Evolutionary conservation across 805 yeast genomes (phyloP).

Genomic region (Starmerella apis): DNA sequence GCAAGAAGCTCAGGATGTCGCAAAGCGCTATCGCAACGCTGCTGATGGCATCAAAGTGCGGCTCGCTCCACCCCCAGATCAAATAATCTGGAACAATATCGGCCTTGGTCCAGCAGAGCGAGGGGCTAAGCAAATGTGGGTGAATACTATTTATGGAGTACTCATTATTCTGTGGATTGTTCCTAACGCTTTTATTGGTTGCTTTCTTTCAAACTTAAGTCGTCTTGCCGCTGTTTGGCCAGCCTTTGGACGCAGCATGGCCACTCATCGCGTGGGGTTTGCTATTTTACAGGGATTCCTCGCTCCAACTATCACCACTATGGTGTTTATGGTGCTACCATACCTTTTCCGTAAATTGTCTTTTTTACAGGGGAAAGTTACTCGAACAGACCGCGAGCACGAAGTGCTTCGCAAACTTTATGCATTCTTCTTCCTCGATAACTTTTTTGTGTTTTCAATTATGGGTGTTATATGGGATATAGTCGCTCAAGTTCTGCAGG

Average conservation of each 20-base stretch:
- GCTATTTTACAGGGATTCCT: constrained; percentile 35
- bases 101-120: constrained; percentile 27
- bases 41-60: constrained; percentile 18
- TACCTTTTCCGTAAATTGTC: constrained; percentile 32
- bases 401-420: constrained; percentile 33
- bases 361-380: constrained; percentile 33
- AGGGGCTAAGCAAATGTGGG: constrained; percentile 29
- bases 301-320: constrained; percentile 32
- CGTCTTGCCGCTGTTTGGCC: constrained; percentile 34
- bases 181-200: constrained; percentile 36
- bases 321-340: constrained; percentile 32
- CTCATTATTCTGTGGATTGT: constrained; percentile 33
- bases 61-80: constrained; percentile 32
- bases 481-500: constrained; percentile 28
- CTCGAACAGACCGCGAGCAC: constrained; percentile 33
- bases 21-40: constrained; percentile 16
- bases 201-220: constrained; percentile 33
- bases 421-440: constrained; percentile 34
- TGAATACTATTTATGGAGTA: constrained; percentile 28
- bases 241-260: constrained; percentile 28
- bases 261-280: constrained; percentile 25
- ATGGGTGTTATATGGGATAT: constrained; percentile 35
- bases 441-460: constrained; percentile 33
- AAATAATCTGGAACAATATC: constrained; percentile 33
- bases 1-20: constrained; percentile 1